A percentile compares a stretch with the other conserved stretches of the same genome.
These are phyloP conservation scores for Hymenoscyphus albidus DNA, from an alignment of 2,329 filamentous ascomycete species.

Conservation along the genomic window DNA sequence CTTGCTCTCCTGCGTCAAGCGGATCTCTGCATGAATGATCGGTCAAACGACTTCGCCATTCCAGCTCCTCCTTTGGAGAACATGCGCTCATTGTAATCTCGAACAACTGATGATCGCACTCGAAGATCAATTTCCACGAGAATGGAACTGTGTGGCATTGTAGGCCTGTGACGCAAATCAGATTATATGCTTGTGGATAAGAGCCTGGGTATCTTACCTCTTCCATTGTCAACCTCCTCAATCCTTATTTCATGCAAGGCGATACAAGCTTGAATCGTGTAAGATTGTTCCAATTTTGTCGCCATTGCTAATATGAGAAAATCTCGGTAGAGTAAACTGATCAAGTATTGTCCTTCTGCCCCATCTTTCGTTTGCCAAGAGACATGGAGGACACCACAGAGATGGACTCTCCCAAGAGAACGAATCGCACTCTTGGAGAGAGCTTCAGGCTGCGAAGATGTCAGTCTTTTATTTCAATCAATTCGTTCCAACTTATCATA, in stretches of 20 bases:
- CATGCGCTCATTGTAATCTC: slow-evolving; percentile 87
- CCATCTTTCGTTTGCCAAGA: slow-evolving; percentile 71
- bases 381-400: slow-evolving; percentile 80
- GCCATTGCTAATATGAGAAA: slow-evolving; percentile 72
- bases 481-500: slow-evolving; percentile 38
- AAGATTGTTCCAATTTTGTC: slow-evolving; percentile 60
- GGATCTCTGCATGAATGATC: slow-evolving; percentile 48
- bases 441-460: slow-evolving; percentile 40
- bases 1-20: slow-evolving; percentile 43
- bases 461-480: not conserved
- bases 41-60: slow-evolving; percentile 71
- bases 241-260: slow-evolving; percentile 61
- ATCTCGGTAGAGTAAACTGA: slow-evolving; percentile 78
- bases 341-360: slow-evolving; percentile 75
- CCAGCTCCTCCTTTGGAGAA: slow-evolving; percentile 70
- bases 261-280: slow-evolving; percentile 73
- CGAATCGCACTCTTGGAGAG: slow-evolving; percentile 64
- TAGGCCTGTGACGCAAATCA: slow-evolving; percentile 52
- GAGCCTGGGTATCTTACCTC: slow-evolving; percentile 47
- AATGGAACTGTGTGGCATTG: slow-evolving; percentile 83
- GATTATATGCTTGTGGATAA: not conserved
- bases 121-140: slow-evolving; percentile 90
- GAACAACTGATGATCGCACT: slow-evolving; percentile 70
- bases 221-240: slow-evolving; percentile 71
- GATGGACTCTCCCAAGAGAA: slow-evolving; percentile 71